Evolutionary conservation across 2,329 filamentous ascomycete species (phyloP), one percentile per base, ranked within the genome.

Genomic region (Diplocarpon rosae): DNA sequence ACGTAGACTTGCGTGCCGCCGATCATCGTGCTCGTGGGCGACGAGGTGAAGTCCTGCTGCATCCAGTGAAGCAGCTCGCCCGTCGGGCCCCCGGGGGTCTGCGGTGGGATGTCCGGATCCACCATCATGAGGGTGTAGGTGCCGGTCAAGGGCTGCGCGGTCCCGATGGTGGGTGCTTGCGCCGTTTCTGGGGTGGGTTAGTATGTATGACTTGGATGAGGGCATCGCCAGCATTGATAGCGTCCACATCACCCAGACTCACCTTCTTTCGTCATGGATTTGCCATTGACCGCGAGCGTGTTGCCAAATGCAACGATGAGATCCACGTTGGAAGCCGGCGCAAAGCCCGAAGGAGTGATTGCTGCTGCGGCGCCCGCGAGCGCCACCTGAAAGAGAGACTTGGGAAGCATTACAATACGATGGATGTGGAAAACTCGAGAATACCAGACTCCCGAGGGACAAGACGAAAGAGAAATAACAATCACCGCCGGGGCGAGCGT

Each of bases 81-180:
- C 2, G 52, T 58, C 3, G 43, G n/a, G 3, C 51, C 50, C 2
- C 50, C 52, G n/a, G 39, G 33, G 24, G 38, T 48, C 12, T 39
- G 27, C 2, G 52, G 48, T 13, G 57, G 57, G 20, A 59, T 55
- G 31, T 59, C 57, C 1, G 54, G 53, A 30, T 59, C 57, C 1
- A 56, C 55, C 57, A 59, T 58, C 43, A 59, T 50, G 16, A 59
- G n/a, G 2, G 54, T 48, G 33, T 58, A 59, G n/a, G 51, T 56
- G 5, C 57, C 57, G 11, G 32, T 38, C 6, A 59, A 43, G 16
- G 41, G 37, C 15, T 46, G 16, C 1, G 45, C 30, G 9, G 57
- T 59, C 11, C 54, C 57, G 2, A 59, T 32, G 7, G 43, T 52
- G 10, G 57, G 57, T 27, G 42, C 42, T 20, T 31, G 35, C 27